A percentile compares a stretch with the other conserved stretches of the same genome.
Evolutionary conservation across 805 yeast species (phyloP).

Genomic region (Phaffomyces antillensis): DNA sequence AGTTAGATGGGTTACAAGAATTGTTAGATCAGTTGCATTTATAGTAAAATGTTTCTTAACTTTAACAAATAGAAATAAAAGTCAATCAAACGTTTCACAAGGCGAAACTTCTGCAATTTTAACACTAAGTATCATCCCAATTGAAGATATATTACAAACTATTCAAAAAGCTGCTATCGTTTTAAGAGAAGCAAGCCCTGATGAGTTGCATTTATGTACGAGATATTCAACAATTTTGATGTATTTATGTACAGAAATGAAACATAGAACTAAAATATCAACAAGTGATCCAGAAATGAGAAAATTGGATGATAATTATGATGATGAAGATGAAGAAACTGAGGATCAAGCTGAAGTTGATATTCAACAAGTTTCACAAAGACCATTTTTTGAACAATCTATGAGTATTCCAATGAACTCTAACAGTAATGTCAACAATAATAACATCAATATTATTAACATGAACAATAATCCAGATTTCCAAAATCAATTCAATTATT

Average conservation of each 20-base stretch:
- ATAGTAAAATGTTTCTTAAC: constrained; percentile 79
- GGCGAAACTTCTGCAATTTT: constrained; percentile 42
- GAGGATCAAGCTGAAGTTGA: not conserved
- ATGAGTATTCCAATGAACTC: not conserved
- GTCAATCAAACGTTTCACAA: constrained; percentile 10
- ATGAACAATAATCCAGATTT: not conserved
- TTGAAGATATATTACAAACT: constrained; percentile 60
- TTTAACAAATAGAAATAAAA: constrained; percentile 31
- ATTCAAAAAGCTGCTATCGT: constrained; percentile 69
- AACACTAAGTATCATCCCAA: constrained; percentile 52
- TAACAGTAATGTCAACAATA: not conserved
- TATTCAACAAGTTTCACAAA: constrained; percentile 1
- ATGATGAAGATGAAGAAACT: constrained; percentile 14
- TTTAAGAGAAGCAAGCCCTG: constrained; percentile 79
- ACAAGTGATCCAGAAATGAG: constrained; percentile 23
- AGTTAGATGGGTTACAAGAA: constrained; percentile 83
- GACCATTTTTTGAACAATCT: constrained; percentile 1
- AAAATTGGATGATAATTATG: constrained; percentile 16
- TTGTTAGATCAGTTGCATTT: constrained; percentile 84
- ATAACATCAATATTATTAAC: not conserved
- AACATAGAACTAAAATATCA: constrained; percentile 32
- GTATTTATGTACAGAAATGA: constrained; percentile 73
- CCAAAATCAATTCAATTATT: not conserved
- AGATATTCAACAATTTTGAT: constrained; percentile 70
- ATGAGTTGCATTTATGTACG: constrained; percentile 77